phyloP scores from a whole-genome alignment of 148 eudicot genomes.

The Diospyros kaki region DNA sequence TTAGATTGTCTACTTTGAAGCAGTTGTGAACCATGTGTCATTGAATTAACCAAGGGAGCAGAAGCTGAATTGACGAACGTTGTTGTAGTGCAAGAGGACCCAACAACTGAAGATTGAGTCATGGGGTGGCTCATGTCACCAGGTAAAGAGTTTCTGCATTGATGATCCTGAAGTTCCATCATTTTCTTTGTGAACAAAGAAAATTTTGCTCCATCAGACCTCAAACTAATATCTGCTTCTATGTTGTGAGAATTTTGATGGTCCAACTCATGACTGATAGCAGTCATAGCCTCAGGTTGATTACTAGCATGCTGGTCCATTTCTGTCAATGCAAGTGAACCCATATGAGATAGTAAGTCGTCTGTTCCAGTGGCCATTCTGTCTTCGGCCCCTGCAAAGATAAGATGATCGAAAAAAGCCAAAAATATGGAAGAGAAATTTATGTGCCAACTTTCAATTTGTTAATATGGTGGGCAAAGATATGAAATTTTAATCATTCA shows the following conservation, averaged over 20 bases:
- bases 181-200: conserved; percentile 31
- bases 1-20: conserved; percentile 26
- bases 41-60: conserved; percentile 67
- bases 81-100: conserved; percentile 79
- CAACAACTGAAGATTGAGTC: conserved; percentile 80
- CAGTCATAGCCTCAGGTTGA: conserved; percentile 45
- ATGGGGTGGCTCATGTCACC: conserved; percentile 54
- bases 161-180: conserved; percentile 50
- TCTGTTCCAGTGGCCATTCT: conserved; percentile 49
- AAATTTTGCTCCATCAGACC: conserved; percentile 36
- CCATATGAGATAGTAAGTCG: conserved; percentile 65
- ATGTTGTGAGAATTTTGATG: conserved; percentile 24
- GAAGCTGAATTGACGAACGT: conserved; percentile 67
- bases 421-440: conserved; percentile 2
- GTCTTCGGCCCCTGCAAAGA: conserved; percentile 64
- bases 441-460: not conserved
- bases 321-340: conserved; percentile 93
- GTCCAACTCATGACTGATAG: conserved; percentile 31
- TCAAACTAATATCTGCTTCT: conserved; percentile 42
- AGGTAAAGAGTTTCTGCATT: conserved; percentile 57
- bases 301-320: conserved; percentile 56
- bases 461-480: not conserved
- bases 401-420: conserved; percentile 30
- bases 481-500: not conserved
- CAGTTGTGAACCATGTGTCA: conserved; percentile 48